phyloP scores from a whole-genome alignment of 345 rosid species.

The Mangifera indica region DNA sequence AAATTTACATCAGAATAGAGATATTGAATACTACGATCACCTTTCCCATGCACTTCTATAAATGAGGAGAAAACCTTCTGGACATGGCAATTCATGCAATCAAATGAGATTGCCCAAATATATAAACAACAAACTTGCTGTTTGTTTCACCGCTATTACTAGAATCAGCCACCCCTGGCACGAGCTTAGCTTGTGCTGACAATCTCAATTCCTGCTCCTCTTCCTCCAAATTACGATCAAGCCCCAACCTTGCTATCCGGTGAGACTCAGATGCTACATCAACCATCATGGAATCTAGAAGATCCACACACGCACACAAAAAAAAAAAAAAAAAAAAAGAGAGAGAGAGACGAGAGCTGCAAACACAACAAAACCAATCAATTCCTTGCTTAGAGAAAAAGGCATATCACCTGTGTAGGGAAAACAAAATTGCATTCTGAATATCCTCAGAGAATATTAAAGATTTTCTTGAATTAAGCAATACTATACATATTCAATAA shows the following conservation, averaged over 20 bases:
- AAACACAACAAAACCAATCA: neutral
- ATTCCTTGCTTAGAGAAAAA: neutral
- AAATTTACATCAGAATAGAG: neutral
- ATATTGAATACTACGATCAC: constrained; percentile 28
- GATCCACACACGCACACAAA: no score
- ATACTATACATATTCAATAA: no score
- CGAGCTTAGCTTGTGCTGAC: constrained; percentile 85
- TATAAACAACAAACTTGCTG: constrained; percentile 79
- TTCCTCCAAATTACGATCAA: constrained; percentile 74
- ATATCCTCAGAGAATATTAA: no score
- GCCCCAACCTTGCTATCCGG: constrained; percentile 76
- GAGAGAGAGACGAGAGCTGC: constrained; percentile 70
- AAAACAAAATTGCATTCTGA: no score
- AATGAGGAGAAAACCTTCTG: constrained; percentile 94
- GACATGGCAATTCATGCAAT: constrained; percentile 96
- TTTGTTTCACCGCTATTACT: constrained; percentile 64
- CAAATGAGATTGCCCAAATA: constrained; percentile 89
- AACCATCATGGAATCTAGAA: constrained; percentile 79
- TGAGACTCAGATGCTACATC: constrained; percentile 97
- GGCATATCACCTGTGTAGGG: no score
- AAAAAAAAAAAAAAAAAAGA: no score
- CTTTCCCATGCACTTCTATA: constrained; percentile 99
- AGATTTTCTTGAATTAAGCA: no score
- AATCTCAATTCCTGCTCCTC: constrained; percentile 88
- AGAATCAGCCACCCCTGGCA: constrained; percentile 66